Evolutionary conservation across 2,329 filamentous ascomycete species (phyloP), one percentile per base, ranked within the genome.

Genomic region (Aureobasidium leucospermi): DNA sequence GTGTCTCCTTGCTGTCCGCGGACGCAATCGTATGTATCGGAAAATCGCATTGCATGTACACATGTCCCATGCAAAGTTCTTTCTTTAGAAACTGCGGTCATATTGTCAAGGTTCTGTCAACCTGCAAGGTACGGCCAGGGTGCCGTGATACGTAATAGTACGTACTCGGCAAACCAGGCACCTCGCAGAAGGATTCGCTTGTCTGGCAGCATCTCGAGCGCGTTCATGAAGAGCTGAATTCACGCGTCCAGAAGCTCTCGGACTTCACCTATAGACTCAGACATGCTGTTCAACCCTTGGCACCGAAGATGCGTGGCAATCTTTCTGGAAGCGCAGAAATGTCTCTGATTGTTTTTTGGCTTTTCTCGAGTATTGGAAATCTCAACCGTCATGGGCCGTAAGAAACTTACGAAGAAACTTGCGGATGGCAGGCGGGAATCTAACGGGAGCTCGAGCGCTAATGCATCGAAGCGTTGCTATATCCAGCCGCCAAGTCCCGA

Each of bases 61-160:
- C 7, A 31, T 53, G 38, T 52, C 36, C 34, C 48, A 52, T 52
- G 36, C 36, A 31, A 31, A 16, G 36, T 34, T 36, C 41, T 56
- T 46, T 46, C n/a, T 34, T 56, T 46, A 45, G 41, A 43, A 32
- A 9, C n/a, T 19, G 16, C 3, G 38, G 19, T 9, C 38, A 31
- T 38, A 28, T 47, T 28, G 55, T 15, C 43, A 58, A 48, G 43
- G 55, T 58, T 58, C 55, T 58, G 55, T 47, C 55, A 41, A 9
- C 31, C 55, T 58, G 55, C 55, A 58, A 55, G 55, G 55, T 43
- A 58, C 55, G 8, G 19, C 38, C 39, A 6, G 41, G n/a, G 19
- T 16, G 7, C n/a, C 15, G 15, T 31, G 51, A 41, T 45, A 45
- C 39, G 51, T 45, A 52, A 34, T 28, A 32, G 34, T 58, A 58